A percentile compares a stretch with the other conserved stretches of the same genome.
phyloP scores from a whole-genome alignment of 495 filamentous ascomycete species.

The Margaritispora aquatica region DNA sequence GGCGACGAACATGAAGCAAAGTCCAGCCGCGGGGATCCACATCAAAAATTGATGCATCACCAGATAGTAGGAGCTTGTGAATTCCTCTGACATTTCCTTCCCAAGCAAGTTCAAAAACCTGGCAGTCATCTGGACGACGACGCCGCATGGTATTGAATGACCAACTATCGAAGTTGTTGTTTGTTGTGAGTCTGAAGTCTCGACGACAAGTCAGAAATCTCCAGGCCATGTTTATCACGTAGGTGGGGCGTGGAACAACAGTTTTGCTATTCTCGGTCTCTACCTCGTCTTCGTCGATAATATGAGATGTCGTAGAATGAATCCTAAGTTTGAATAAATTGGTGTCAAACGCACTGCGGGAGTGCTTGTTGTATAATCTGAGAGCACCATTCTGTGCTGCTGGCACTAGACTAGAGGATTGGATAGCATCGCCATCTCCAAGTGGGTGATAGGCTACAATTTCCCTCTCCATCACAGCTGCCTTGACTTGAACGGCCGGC shows the following conservation, averaged over 20 bases:
- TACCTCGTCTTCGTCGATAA: not conserved
- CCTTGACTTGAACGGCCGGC: not conserved
- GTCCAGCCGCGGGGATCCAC: not conserved
- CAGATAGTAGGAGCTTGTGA: not conserved
- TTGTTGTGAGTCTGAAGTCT: not conserved
- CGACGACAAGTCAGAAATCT: constrained; percentile 2
- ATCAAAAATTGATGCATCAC: constrained; percentile 5
- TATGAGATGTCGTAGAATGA: not conserved
- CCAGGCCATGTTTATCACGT: constrained; percentile 2
- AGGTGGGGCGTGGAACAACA: not conserved
- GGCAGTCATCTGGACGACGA: not conserved
- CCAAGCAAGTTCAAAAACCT: not conserved
- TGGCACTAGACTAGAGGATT: too few relatives aligned
- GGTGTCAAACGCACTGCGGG: not conserved
- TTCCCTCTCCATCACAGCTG: not conserved
- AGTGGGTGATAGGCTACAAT: too few relatives aligned
- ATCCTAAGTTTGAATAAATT: not conserved
- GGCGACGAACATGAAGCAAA: constrained; percentile 5
- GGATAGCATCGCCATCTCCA: too few relatives aligned
- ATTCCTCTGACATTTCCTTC: not conserved
- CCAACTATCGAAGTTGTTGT: constrained; percentile 3
- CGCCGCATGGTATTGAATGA: constrained; percentile 5
- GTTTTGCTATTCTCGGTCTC: not conserved
- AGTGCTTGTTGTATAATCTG: not conserved
- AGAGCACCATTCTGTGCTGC: too few relatives aligned